Base-by-base conservation (phyloP, 2,329 filamentous ascomycete genomes). In the Hysterium pulicare region DNA sequence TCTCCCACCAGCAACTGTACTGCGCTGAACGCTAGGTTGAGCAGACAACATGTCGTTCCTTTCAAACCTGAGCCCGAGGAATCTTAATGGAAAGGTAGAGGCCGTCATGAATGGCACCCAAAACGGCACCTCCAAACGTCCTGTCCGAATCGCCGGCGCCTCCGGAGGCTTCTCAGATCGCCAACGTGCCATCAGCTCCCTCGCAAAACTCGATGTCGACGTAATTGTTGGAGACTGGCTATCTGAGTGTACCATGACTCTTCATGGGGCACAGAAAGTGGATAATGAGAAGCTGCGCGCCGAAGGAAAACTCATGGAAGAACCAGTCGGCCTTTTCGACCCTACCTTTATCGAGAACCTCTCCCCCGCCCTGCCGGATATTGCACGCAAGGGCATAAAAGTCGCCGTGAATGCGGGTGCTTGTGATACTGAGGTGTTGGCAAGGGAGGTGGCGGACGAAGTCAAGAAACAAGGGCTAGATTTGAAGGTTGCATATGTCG, bases 341-440 rank as follows among this genome's bases (percentile, higher is more conserved):
- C 64, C 69, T 1, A 73, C 75, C 1, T 77, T 79, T 47, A 65
- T 79, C 20, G 71, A 77, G 57, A 70, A 74, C 5, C 66, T 72
- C 10, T 64, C 63, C 24, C 69, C 69, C 2, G 69, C 69, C 39
- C 61, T 62, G 38, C 66, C 46, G 2, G 26, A 57, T 37, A 59
- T 66, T 22, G 56, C 58, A 8, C 60, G 56, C 32, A 41, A 63
- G 30, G 46, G 52, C 21, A 63, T 65, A 46, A 64, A 62, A 48
- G 50, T 66, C 9, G 60, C 60, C 1, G 57, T 62, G 38, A 66
- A 66, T 42, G 61, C 62, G 2, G 63, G 62, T 10, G 62, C 61
- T 2, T 47, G 55, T 0, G 63, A 64, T 37, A 61, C 62, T 7
- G 33, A 57, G 40, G 57, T 55, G 37, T 48, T 65, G 2, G 46